Conservation (phyloP, 1,284 basidiomycete species). For the Hemileia vastatrix region DNA sequence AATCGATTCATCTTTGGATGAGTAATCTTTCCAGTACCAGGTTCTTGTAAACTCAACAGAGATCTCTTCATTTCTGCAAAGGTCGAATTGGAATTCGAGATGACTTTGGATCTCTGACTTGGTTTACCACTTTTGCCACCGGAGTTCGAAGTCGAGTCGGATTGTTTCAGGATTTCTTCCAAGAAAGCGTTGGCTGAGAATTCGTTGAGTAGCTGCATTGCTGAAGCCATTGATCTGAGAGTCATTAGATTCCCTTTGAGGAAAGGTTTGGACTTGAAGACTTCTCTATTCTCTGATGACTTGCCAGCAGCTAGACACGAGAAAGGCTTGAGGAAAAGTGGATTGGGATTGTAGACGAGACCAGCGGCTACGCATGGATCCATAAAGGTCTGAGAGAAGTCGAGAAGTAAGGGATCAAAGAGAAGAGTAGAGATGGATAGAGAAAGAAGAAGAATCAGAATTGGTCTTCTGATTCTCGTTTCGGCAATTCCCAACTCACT, state of each 20-base stretch:
- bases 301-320: background rate
- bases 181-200: too few species aligned
- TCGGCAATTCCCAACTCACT: background rate
- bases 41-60: too few species aligned
- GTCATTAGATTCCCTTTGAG: background rate
- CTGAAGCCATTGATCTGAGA: conserved; percentile 31
- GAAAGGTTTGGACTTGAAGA: background rate
- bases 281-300: background rate
- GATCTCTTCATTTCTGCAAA: conserved; percentile 30
- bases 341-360: background rate
- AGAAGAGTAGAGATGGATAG: too few species aligned
- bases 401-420: background rate
- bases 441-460: background rate
- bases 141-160: conserved; percentile 25
- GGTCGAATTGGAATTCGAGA: conserved; percentile 27
- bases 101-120: conserved; percentile 26
- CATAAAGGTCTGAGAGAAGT: background rate
- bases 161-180: too few species aligned
- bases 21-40: conserved; percentile 26
- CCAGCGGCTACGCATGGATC: background rate
- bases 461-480: background rate
- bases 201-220: too few species aligned
- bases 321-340: background rate
- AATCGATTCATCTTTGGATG: conserved; percentile 41
- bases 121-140: conserved; percentile 24